Evolutionary conservation across 768 basidiomycete genomes (phyloP).

Genomic region (Boletus fagicola): DNA sequence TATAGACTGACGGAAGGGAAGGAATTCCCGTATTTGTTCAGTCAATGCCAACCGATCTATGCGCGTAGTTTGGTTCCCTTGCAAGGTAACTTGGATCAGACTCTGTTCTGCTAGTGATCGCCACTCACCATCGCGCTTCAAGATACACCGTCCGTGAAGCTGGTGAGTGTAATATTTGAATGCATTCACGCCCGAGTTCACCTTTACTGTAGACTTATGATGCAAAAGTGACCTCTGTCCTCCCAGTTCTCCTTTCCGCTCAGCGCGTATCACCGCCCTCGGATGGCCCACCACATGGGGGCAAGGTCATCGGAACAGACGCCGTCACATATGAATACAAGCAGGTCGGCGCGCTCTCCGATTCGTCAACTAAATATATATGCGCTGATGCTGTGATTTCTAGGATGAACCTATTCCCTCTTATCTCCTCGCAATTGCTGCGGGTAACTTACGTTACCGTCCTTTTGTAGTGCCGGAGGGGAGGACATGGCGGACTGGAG

Average conservation of each 20-base stretch:
- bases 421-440: constrained; percentile 90
- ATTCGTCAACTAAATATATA: background rate
- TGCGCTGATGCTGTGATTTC: background rate
- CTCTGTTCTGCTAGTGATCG: background rate
- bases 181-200: background rate
- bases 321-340: constrained; percentile 70
- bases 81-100: constrained; percentile 51
- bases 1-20: constrained; percentile 83
- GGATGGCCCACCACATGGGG: constrained; percentile 67
- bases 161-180: constrained; percentile 44
- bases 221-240: constrained; percentile 71
- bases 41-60: constrained; percentile 92
- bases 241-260: constrained; percentile 87
- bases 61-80: constrained; percentile 76
- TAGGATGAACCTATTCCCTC: constrained; percentile 85
- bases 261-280: constrained; percentile 73
- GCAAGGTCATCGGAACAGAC: constrained; percentile 73
- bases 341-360: constrained; percentile 51
- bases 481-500: constrained; percentile 75
- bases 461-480: constrained; percentile 58
- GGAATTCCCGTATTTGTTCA: constrained; percentile 82
- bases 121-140: background rate
- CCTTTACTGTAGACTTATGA: constrained; percentile 61
- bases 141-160: constrained; percentile 89
- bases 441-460: constrained; percentile 76